Base-by-base conservation (phyloP, 2,329 filamentous ascomycete species). In the Aureobasidium mangrovei region DNA sequence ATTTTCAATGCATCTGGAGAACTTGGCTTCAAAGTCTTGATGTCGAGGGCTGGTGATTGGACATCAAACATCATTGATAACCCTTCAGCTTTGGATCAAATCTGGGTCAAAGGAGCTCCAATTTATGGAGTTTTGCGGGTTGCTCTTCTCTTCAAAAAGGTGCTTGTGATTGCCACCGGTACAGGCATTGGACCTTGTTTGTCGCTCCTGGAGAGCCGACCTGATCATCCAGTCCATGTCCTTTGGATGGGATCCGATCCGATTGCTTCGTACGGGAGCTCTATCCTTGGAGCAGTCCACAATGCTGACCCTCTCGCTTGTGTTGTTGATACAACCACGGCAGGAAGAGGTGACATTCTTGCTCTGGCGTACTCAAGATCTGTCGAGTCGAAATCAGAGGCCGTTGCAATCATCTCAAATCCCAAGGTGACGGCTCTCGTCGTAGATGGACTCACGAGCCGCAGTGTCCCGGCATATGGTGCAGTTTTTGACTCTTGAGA, bases 31-130 rank as follows among this genome's bases (percentile, higher is more conserved):
- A 87, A 83, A 0, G 73, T 86, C 29, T 71, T 90, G 31, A 76
- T 90, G 29, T 87, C 84, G 52, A 84, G 83, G 59, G 85, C 84
- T 3, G 86, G 86, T 27, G 85, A 90, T 69, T 90, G 86, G 85
- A 90, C 86, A 0, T 72, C 72, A 26, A 72, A 74, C 33, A 77
- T 80, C 54, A 88, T 90, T 68, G 70, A 75, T 44, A 73, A 77
- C 45, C 80, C 81, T 2, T 84, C 84, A 1, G 76, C 71, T 18
- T 18, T 18, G 18, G 18, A 18, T 0, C 69, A 77, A 48, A 69
- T 89, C 43, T 90, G 83, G 82, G 80, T 84, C 4, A 80, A 84
- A 42, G 85, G 85, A 7, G 74, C 83, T 0, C 83, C 85, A 1
- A 77, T 82, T 2, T 81, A 78, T 57, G 85, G 85, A 39, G 82